Base-by-base conservation (phyloP, 352 stramenopile species). In the Plasmopara viticola region DNA sequence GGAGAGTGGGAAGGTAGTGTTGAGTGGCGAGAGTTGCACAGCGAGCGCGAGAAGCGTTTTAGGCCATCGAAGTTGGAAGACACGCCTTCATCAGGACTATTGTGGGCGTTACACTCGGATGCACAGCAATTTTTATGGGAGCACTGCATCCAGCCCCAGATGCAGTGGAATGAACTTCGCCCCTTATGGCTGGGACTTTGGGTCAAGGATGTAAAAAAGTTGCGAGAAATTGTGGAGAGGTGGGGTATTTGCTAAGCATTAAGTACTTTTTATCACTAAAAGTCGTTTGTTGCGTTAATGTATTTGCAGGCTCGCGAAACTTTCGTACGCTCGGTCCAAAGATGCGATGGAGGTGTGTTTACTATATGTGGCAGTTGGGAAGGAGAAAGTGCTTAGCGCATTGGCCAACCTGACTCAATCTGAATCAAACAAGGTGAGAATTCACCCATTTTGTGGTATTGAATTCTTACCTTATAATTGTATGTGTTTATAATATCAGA, bases 21-120 rank as follows among this genome's bases (percentile, higher is more conserved):
- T 2, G 59, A 69, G 15, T 48, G 59, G 28, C 67, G 20, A 60
- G 63, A 57, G 43, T 58, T 34, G 28, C 51, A 59, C 38, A 67
- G 51, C 13, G 48, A 62, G n/a, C 53, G 44, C 6, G 48, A 66
- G 38, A 56, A 18, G 20, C 38, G 51, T 15, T 53, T 35, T 17
- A 54, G 35, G 53, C 29, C 44, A 25, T 57, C 47, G 48, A 66
- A 58, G 29, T 54, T 86, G 41, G 58, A 72, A 8, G 75, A 92
- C 30, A 64, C 63, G 5, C 83, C 83, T 17, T 90, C 79, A 4
- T 94, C 83, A 20, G 80, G 71, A 1, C 52, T 91, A 8, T 30
- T 89, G 14, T 94, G 83, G 83, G 83, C 80, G 7, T 58, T 94
- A n/a, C 83, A 91, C 38, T 94, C 83, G 14, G 75, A 87, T 53